Base-by-base conservation (phyloP, 1,284 basidiomycete genomes). In the Ceratobasidium sp. region DNA sequence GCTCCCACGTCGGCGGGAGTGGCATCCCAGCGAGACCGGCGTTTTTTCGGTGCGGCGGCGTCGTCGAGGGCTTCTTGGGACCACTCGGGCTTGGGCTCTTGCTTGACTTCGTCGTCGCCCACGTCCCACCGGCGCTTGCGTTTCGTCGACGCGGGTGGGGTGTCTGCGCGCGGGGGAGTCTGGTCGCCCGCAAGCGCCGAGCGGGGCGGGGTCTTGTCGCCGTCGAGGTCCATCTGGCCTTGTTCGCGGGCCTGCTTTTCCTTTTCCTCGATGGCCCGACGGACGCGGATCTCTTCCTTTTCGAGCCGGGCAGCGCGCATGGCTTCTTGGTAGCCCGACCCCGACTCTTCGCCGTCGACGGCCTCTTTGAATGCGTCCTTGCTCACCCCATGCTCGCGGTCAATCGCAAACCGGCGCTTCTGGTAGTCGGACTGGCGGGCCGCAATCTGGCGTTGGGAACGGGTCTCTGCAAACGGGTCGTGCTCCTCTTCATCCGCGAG, bases 351-450 rank as follows among this genome's bases (percentile, higher is more conserved):
- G 0, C 86, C 90, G 49, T 88, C 87, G 3, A 85, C 87, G 1
- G 75, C 80, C 29, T 85, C 80, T 72, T 87, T 82, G 76, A 94
- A 94, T 0, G 90, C 91, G 80, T 94, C 93, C 12, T 85, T 85
- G 72, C 89, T 90, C 10, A 77, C 74, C 10, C 73, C 76, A 32
- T 72, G 75, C 3, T 75, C 68, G 3, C 73, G 69, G 60, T 91
- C 89, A 73, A 88, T 83, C 25, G 87, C 91, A 77, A 98, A 99
- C 42, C 96, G 87, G 69, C 95, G 87, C 75, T 92, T 89, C 77
- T 99, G 97, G 78, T 99, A 99, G 80, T 98, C 96, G 70, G 89
- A 92, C 82, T 98, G 94, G 50, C 97, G 87, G 52, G 92, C 84
- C 20, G 96, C 93, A 77, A 99, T 94, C 83, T 98, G 96, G 73